Conservation (phyloP, 495 filamentous ascomycete genomes). For the Aspergillus homomorphus region DNA sequence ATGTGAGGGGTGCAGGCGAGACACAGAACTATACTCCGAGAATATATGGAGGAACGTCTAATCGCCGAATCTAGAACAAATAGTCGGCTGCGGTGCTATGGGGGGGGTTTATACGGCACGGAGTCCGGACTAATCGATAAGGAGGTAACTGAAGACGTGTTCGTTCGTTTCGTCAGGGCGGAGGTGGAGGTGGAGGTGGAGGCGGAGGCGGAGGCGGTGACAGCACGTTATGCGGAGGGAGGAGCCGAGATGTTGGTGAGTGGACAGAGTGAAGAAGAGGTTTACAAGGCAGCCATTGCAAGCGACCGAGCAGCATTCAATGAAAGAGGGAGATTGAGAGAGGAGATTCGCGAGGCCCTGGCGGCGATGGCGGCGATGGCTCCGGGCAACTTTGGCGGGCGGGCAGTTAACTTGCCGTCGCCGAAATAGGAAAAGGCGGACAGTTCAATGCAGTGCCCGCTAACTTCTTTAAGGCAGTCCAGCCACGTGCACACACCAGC, state of each 20-base stretch:
- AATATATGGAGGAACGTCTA: neutral
- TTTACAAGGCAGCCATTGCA: neutral
- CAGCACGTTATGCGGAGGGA: neutral
- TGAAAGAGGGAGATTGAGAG: neutral
- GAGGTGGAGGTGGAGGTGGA: neutral
- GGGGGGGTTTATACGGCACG: neutral
- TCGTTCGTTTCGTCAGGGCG: constrained; percentile 18
- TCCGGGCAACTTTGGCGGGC: too few species aligned
- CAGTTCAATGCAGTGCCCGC: neutral
- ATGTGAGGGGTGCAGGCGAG: neutral
- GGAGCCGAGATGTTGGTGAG: neutral
- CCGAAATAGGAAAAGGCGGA: too few species aligned
- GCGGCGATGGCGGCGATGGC: neutral
- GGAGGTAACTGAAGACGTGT: constrained; percentile 28
- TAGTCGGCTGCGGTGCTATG: neutral
- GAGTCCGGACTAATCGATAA: constrained; percentile 29
- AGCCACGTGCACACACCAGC: constrained; percentile 6
- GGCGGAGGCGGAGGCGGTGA: neutral
- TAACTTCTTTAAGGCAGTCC: neutral
- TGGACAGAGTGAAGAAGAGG: neutral
- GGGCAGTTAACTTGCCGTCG: too few species aligned
- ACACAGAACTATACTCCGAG: neutral
- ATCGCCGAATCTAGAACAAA: constrained; percentile 6
- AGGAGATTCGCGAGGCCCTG: too few species aligned
- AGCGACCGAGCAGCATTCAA: neutral